Base-by-base conservation (phyloP, 2,329 filamentous ascomycete genomes). In the Cladophialophora chaetospira region DNA sequence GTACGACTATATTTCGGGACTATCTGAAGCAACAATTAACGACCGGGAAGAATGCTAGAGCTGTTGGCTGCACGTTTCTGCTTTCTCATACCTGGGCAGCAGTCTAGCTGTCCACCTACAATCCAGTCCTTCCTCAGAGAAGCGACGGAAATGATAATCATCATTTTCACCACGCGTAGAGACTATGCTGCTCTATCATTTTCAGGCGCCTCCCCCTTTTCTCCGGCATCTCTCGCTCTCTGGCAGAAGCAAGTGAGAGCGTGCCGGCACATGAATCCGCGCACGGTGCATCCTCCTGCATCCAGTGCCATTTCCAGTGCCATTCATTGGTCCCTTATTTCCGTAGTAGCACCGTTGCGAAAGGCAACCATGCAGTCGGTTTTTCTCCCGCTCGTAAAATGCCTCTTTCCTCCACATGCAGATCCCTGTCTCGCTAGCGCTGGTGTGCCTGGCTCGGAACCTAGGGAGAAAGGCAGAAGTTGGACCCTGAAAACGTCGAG, bases 1-100 rank as follows among this genome's bases (percentile, higher is more conserved):
- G 38, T 35, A 44, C n/a, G 38, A 44, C 36, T 52, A 43, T 35
- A n/a, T 47, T 28, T 42, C 35, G 38, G 50, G 50, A 44, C 50
- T 45, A 8, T 47, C n/a, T 31, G 15, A 13, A 17, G 43, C n/a
- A 17, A 44, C 36, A 52, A 25, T 4, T 4, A 29, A 23, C n/a
- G n/a, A 26, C 3, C 10, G 17, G 19, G 28, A 44, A n/a, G 4
- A 38, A 8, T 10, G 10, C 5, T 40, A 17, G 8, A 21, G 4
- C 13, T 40, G 15, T 19, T 15, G 17, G 36, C 23, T 10, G 36
- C 15, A 21, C 23, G 42, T 23, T 44, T 11, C 26, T 25, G 23
- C 26, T 45, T 21, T 45, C 21, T 23, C 19, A 50, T 36, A 40
- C 15, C 15, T 31, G 11, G 26, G 15, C 47, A 17, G 47, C 47